These are phyloP conservation scores for Rhodotorula sp. DNA, from an alignment of 1,284 basidiomycete species.

Conservation along the genomic window DNA sequence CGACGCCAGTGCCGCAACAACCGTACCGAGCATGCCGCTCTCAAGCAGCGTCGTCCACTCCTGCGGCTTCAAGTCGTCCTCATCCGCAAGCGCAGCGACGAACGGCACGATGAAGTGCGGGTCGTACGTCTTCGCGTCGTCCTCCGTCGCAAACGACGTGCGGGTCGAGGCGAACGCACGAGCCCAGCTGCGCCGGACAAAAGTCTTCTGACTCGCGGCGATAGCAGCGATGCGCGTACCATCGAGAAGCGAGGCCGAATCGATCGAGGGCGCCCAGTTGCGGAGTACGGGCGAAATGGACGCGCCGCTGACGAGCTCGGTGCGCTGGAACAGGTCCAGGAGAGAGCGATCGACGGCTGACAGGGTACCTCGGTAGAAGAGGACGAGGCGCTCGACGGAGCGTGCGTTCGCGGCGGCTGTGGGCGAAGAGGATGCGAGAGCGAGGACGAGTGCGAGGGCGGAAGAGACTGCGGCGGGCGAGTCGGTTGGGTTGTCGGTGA, in stretches of 20 bases:
- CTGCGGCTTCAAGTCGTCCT: constrained; percentile 33
- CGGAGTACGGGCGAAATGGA: constrained; percentile 21
- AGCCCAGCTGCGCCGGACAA: constrained; percentile 25
- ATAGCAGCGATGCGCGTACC: constrained; percentile 25
- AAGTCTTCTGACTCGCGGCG: constrained; percentile 7
- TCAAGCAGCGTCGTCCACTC: constrained; percentile 37
- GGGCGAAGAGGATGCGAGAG: constrained; percentile 21
- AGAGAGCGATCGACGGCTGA: constrained; percentile 18
- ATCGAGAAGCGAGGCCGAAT: constrained; percentile 19
- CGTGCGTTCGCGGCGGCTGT: constrained; percentile 22
- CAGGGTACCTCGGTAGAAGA: constrained; percentile 37
- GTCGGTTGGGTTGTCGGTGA: background rate
- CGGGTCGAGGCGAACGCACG: constrained; percentile 27
- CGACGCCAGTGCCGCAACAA: constrained; percentile 25
- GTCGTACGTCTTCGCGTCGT: constrained; percentile 31
- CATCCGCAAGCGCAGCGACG: constrained; percentile 20
- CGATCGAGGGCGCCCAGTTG: constrained; percentile 26
- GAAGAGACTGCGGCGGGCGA: background rate
- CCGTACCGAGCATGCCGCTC: constrained; percentile 28
- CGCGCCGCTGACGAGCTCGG: constrained; percentile 20
- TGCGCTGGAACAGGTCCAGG: constrained; percentile 29
- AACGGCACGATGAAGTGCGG: constrained; percentile 31
- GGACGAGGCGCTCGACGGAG: constrained; percentile 29
- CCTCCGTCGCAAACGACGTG: constrained; percentile 1
- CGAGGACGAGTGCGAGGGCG: constrained; percentile 18